Conservation (phyloP, 192 early-diverging fungal species). For the Geranomyces michiganensis region DNA sequence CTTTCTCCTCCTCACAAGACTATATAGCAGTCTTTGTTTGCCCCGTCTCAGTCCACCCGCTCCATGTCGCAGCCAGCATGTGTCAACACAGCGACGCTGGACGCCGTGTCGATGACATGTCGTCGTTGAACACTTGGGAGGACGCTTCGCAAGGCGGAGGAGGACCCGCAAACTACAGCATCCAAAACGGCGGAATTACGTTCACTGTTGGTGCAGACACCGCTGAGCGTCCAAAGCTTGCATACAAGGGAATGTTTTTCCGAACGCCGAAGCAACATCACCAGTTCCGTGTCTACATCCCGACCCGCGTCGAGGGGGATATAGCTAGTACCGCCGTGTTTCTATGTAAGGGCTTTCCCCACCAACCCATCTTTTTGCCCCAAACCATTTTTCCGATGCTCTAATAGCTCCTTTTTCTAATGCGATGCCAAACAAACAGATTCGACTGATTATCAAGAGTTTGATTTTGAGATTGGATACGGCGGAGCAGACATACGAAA, state of each 20-base stretch:
- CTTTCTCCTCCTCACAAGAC: too few species aligned
- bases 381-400: too few species aligned
- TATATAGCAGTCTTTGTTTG: too few species aligned
- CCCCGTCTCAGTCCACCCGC: too few species aligned
- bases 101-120: neutral
- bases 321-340: neutral
- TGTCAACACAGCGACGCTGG: too few species aligned
- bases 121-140: neutral
- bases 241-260: neutral
- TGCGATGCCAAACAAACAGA: too few species aligned
- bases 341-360: neutral
- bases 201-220: neutral
- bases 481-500: neutral
- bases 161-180: neutral
- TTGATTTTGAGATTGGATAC: conserved; percentile 12
- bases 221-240: neutral
- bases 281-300: conserved; percentile 4
- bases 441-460: conserved; percentile 3
- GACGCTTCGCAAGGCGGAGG: conserved; percentile 6
- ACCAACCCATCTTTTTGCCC: neutral
- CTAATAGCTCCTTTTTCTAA: too few species aligned
- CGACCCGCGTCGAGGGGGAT: neutral
- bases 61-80: too few species aligned
- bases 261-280: neutral
- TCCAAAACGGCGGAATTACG: neutral